Percentiles rank a stretch among this genome's conserved stretches.
These are phyloP conservation scores for Colletotrichum sp. DNA, from an alignment of 2,329 filamentous ascomycete species.

Conservation along the genomic window DNA sequence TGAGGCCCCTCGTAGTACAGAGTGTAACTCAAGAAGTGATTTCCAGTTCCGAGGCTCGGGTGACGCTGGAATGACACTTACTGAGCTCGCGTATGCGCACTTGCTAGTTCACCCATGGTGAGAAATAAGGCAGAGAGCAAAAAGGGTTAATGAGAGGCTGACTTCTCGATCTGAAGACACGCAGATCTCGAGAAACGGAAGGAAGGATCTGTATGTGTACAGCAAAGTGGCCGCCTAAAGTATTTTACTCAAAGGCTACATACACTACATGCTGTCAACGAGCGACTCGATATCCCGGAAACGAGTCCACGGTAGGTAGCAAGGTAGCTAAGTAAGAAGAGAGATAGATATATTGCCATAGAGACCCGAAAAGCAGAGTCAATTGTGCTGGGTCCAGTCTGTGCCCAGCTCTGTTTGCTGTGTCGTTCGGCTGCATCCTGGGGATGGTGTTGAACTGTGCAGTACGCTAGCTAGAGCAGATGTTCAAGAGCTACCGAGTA, in stretches of 20 bases:
- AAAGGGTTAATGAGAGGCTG: background rate
- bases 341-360: fast-evolving
- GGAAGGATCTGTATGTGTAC: fast-evolving
- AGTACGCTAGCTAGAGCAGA: background rate
- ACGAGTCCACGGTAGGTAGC: background rate
- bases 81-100: background rate
- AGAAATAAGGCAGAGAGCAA: background rate
- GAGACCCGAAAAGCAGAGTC: background rate
- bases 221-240: background rate
- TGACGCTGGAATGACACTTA: background rate
- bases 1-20: background rate
- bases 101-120: background rate
- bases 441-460: background rate
- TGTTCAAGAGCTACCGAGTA: background rate
- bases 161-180: background rate
- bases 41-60: background rate
- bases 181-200: no score
- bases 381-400: background rate
- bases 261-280: background rate
- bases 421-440: background rate
- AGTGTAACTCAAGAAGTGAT: background rate
- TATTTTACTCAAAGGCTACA: background rate
- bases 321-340: background rate
- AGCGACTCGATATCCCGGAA: background rate
- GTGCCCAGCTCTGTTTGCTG: background rate